These are phyloP conservation scores for Apiospora aurea DNA, from an alignment of 2,329 filamentous ascomycete genomes.

Conservation along the genomic window DNA sequence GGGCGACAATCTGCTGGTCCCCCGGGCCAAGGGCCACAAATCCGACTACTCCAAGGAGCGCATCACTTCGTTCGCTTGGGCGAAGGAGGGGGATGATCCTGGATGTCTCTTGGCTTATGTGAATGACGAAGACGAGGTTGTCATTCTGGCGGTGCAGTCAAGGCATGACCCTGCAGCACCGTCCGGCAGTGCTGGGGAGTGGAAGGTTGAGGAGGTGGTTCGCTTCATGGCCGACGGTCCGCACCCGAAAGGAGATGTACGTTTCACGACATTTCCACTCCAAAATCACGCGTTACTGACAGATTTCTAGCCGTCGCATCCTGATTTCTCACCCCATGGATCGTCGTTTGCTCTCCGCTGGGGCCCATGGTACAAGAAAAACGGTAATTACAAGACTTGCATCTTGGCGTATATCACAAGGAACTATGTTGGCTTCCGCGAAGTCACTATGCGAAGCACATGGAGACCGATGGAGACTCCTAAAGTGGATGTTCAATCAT, in stretches of 20 bases:
- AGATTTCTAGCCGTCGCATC: slow-evolving; percentile 45
- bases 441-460: slow-evolving; percentile 49
- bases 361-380: slow-evolving; percentile 57
- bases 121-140: slow-evolving; percentile 58
- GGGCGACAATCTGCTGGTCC: slow-evolving; percentile 58
- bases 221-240: slow-evolving; percentile 57
- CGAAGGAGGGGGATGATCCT: slow-evolving; percentile 49
- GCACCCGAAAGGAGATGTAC: slow-evolving; percentile 46
- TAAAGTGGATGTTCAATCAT: slow-evolving; percentile 46
- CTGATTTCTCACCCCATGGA: slow-evolving; percentile 55
- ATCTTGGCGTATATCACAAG: slow-evolving; percentile 58
- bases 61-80: slow-evolving; percentile 62
- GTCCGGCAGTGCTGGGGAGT: slow-evolving; percentile 40
- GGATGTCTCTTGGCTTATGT: slow-evolving; percentile 58
- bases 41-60: slow-evolving; percentile 43
- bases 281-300: neutral
- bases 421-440: slow-evolving; percentile 63
- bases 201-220: slow-evolving; percentile 58
- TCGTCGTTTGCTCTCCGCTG: slow-evolving; percentile 61
- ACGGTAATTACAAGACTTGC: slow-evolving; percentile 45
- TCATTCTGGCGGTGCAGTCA: slow-evolving; percentile 56
- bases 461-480: slow-evolving; percentile 48
- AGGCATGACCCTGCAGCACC: slow-evolving; percentile 37
- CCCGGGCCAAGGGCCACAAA: slow-evolving; percentile 45
- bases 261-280: neutral